Evolutionary conservation across 2,329 filamentous ascomycete genomes (phyloP).

Genomic region (Colletotrichum trifolii): DNA sequence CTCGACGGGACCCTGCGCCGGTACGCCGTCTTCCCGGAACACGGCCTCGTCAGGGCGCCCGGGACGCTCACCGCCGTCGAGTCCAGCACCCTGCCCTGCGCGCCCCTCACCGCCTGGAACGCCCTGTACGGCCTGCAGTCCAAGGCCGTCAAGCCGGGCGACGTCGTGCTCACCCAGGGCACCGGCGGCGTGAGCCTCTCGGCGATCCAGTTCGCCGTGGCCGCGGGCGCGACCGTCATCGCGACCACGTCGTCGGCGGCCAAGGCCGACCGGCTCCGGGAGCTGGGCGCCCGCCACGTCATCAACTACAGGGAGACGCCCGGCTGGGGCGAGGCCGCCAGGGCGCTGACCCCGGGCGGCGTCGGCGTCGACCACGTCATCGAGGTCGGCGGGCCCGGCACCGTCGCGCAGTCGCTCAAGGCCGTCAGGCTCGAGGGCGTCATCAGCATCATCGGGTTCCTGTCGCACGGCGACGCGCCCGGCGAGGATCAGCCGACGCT

Average conservation of each 20-base stretch:
- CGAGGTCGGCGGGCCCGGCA: conserved; percentile 59
- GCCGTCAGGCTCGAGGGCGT: conserved; percentile 59
- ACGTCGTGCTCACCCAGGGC: conserved; percentile 74
- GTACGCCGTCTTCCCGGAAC: conserved; percentile 75
- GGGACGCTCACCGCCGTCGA: conserved; percentile 63
- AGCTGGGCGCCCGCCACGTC: conserved; percentile 61
- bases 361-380: conserved; percentile 59
- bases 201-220: conserved; percentile 68
- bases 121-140: conserved; percentile 67
- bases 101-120: conserved; percentile 74
- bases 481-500: conserved; percentile 23
- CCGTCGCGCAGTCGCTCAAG: conserved; percentile 56
- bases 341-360: conserved; percentile 53
- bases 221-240: conserved; percentile 59
- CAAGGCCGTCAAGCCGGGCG: conserved; percentile 60
- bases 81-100: conserved; percentile 68
- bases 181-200: conserved; percentile 77
- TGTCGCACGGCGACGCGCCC: conserved; percentile 14
- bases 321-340: conserved; percentile 58
- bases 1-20: conserved; percentile 76
- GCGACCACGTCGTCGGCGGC: conserved; percentile 58
- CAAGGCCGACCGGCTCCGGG: conserved; percentile 56
- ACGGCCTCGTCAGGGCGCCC: conserved; percentile 73
- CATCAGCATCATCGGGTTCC: conserved; percentile 52
- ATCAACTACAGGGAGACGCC: conserved; percentile 60